Base-by-base conservation (phyloP, 164 flowering plant genomes). In the Tetracentron sinense region DNA sequence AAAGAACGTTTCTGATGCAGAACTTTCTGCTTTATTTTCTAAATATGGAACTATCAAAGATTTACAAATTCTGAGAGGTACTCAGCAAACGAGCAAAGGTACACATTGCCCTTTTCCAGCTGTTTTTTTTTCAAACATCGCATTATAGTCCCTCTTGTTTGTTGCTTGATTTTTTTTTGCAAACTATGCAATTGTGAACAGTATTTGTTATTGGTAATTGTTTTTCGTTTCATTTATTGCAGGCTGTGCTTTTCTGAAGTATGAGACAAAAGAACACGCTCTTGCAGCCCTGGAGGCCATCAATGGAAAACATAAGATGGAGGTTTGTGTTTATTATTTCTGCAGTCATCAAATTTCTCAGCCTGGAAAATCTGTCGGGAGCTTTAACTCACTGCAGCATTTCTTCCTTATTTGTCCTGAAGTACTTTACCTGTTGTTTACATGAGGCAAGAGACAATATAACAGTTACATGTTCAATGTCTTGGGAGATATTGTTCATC, bases 161-260 rank as follows among this genome's bases (percentile, higher is more conserved):
- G 23, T 54, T 46, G 25, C 26, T 58, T 58, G n/a, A n/a, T n/a
- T n/a, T n/a, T n/a, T n/a, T n/a, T n/a, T n/a, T n/a, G n/a, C n/a
- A n/a, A n/a, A n/a, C n/a, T n/a, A n/a, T n/a, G n/a, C n/a, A n/a
- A n/a, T n/a, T n/a, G n/a, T n/a, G n/a, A n/a, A n/a, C n/a, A n/a
- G n/a, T n/a, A n/a, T n/a, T n/a, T n/a, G n/a, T n/a, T n/a, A n/a
- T n/a, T n/a, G n/a, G n/a, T n/a, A 28, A 21, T 4, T 22, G 7
- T 25, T 30, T 62, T 38, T 42, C 11, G 17, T 60, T 33, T 65
- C 17, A 23, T 60, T 52, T 31, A 16, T 75, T 17, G 62, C 71
- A 95, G 99, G 97, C 15, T 92, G 97, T 82, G 99, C 99, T 54
- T 95, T 94, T 78, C 62, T 95, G 75, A 92, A 95, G 74, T 95